Evolutionary conservation across 2,329 filamentous ascomycete genomes (phyloP).

Genomic region (Ophiocordyceps australis): DNA sequence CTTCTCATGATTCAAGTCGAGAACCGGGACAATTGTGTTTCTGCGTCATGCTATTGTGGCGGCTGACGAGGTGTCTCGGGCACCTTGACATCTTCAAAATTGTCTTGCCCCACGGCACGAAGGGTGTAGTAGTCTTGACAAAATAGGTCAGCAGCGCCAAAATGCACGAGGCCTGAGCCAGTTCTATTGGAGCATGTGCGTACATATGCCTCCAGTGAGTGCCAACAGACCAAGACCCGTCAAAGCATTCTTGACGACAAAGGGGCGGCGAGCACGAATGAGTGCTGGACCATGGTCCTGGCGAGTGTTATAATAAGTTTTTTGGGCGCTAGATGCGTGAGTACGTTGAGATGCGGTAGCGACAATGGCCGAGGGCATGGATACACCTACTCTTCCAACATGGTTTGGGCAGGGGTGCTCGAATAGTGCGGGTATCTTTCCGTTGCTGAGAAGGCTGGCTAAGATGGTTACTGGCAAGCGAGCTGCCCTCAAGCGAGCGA

Average conservation of each 20-base stretch:
- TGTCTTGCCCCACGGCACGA: slow-evolving; percentile 79
- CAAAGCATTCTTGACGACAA: slow-evolving; percentile 73
- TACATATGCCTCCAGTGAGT: slow-evolving; percentile 78
- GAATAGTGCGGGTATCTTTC: too few relatives aligned
- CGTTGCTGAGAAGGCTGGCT: too few relatives aligned
- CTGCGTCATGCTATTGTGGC: too few relatives aligned
- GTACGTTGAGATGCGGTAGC: neutral
- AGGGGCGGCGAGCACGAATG: slow-evolving; percentile 80
- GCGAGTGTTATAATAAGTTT: slow-evolving; percentile 80
- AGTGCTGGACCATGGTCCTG: slow-evolving; percentile 77
- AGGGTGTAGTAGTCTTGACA: slow-evolving; percentile 43
- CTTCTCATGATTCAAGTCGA: too few relatives aligned
- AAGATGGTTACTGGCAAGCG: too few relatives aligned
- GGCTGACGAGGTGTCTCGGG: slow-evolving; percentile 49
- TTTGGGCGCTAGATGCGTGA: slow-evolving; percentile 23
- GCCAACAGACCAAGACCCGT: slow-evolving; percentile 60
- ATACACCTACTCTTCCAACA: too few relatives aligned
- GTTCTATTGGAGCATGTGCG: too few relatives aligned
- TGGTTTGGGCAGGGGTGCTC: too few relatives aligned
- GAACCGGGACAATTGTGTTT: too few relatives aligned
- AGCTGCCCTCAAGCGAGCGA: too few relatives aligned
- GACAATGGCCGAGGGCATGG: too few relatives aligned
- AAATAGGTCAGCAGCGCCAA: slow-evolving; percentile 3
- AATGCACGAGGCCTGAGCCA: too few relatives aligned
- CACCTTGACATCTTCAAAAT: slow-evolving; percentile 89